Percentiles rank a stretch among this genome's conserved stretches.
These are phyloP conservation scores for Leishmania amazonensis DNA, from an alignment of 208 protist genomes.

Conservation along the genomic window DNA sequence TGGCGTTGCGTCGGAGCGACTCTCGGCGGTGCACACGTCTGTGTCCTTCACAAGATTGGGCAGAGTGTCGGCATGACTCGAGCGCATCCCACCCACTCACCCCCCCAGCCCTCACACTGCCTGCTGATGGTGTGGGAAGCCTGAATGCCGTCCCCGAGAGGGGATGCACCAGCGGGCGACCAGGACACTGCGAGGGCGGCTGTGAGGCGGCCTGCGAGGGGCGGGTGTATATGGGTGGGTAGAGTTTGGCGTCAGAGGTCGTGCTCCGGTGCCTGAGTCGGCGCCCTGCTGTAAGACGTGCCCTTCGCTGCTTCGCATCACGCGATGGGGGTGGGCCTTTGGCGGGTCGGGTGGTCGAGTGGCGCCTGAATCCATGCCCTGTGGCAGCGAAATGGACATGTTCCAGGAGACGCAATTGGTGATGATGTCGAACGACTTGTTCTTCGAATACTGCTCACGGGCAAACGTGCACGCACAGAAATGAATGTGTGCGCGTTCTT, in stretches of 20 bases:
- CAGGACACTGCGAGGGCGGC: background rate
- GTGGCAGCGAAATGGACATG: too few species aligned
- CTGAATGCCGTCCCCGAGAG: background rate
- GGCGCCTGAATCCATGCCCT: too few species aligned
- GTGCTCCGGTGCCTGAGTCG: background rate
- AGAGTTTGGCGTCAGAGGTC: background rate
- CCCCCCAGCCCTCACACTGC: background rate
- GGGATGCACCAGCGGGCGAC: background rate
- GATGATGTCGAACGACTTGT: too few species aligned
- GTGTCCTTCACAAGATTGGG: background rate
- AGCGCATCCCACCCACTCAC: background rate
- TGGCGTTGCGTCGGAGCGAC: background rate
- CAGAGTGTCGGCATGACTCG: background rate
- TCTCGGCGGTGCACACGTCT: background rate
- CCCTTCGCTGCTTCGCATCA: background rate
- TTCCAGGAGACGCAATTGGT: too few species aligned
- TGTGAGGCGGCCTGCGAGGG: background rate
- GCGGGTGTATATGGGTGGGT: background rate
- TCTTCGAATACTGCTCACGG: background rate
- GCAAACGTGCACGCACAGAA: background rate
- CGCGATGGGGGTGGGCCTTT: background rate
- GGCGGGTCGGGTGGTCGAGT: too few species aligned
- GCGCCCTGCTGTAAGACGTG: background rate
- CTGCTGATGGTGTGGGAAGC: background rate
- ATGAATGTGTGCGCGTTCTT: background rate